Evolutionary conservation across 2,329 filamentous ascomycete genomes (phyloP).

Genomic region (Fusarium udum): DNA sequence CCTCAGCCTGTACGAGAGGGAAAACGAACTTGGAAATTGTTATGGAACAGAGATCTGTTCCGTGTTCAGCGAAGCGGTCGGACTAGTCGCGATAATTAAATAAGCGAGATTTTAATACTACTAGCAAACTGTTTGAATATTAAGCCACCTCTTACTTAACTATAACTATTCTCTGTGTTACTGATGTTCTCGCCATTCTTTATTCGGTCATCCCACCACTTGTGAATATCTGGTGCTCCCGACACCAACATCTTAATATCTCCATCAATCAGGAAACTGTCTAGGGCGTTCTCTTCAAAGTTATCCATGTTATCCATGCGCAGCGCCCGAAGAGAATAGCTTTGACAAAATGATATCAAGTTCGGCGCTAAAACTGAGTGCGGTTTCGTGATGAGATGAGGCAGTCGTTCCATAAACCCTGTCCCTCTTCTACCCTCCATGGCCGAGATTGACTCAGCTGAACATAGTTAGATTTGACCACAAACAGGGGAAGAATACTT

Average conservation of each 20-base stretch:
- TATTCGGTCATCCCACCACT: not conserved
- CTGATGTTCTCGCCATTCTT: rapidly evolving
- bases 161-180: rapidly evolving
- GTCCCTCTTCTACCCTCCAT: not conserved
- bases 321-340: not conserved
- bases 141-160: rapidly evolving
- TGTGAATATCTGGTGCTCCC: not conserved
- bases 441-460: not conserved
- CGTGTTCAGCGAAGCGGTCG: too few relatives aligned
- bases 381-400: not conserved
- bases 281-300: not conserved
- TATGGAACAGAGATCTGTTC: too few relatives aligned
- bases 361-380: not conserved
- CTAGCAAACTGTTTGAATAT: too few relatives aligned
- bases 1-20: too few relatives aligned
- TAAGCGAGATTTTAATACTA: too few relatives aligned
- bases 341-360: not conserved
- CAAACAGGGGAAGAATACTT: rapidly evolving
- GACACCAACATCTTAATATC: not conserved
- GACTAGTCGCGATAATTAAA: too few relatives aligned
- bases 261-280: not conserved
- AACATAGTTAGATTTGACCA: rapidly evolving
- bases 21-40: too few relatives aligned
- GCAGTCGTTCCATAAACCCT: not conserved
- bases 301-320: not conserved